Conservation (phyloP, 2,329 filamentous ascomycete genomes). For the Madurella fahalii region DNA sequence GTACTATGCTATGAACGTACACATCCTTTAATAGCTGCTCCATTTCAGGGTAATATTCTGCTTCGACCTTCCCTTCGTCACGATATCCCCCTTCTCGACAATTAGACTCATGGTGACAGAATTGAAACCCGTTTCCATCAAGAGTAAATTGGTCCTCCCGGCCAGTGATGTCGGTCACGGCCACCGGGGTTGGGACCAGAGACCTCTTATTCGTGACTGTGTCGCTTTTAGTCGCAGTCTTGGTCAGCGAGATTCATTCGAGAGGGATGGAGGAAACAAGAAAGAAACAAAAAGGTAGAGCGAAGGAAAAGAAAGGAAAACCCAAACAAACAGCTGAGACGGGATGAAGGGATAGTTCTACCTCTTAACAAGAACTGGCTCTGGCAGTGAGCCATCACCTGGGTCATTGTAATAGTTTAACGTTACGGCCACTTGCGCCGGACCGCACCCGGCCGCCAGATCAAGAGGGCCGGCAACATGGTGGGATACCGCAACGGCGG, state of each 20-base stretch:
- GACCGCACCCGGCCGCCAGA: no score
- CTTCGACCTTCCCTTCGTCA: conserved; percentile 57
- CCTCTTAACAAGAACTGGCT: conserved; percentile 16
- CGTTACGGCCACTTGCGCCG: conserved; percentile 20
- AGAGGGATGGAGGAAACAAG: no score
- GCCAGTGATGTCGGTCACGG: conserved; percentile 37
- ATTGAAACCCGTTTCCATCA: conserved; percentile 41
- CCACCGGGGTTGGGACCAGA: conserved; percentile 37
- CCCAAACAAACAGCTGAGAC: no score
- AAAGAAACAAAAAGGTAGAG: no score
- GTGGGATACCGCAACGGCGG: no score
- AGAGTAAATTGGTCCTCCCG: conserved; percentile 38
- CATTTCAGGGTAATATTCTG: conserved; percentile 68
- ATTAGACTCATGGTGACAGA: conserved; percentile 27
- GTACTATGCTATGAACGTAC: neutral
- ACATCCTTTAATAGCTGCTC: conserved; percentile 58
- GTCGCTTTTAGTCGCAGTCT: conserved; percentile 6
- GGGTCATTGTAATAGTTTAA: conserved; percentile 28
- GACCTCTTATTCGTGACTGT: conserved; percentile 29
- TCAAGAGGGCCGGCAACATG: no score
- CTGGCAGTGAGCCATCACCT: conserved; percentile 25
- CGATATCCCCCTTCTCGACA: conserved; percentile 34
- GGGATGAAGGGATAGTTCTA: neutral
- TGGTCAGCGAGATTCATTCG: no score
- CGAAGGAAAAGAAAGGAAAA: no score